Base-by-base conservation (phyloP, 2,329 filamentous ascomycete species). In the Hortaea sp. region DNA sequence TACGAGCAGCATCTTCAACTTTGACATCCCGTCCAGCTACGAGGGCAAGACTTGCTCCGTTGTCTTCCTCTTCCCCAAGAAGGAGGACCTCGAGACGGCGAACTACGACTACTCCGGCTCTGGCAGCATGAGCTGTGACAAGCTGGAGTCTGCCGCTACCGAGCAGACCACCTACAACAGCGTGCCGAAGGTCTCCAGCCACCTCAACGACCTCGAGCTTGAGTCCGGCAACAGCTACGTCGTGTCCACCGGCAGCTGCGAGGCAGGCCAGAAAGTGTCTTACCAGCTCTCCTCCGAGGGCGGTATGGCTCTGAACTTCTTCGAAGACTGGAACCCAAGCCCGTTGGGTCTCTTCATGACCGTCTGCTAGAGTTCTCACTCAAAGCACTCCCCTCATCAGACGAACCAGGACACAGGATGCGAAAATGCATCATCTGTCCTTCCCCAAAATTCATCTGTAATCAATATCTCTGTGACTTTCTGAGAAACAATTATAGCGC, bases 1-100 rank as follows among this genome's bases (percentile, higher is more conserved):
- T 3, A 50, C 55, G n/a, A 63, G 58, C 37, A 63, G 64, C 7
- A 51, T 74, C 49, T 73, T 73, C 63, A 68, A 66, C 48, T 74
- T 74, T 53, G 67, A 74, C 49, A 60, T 75, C 27, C 66, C 67
- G 0, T 51, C 59, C 3, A 57, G 55, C 3, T 62, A 67, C 42
- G 48, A 59, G 34, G 66, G 67, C 48, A 68, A 68, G 49, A 69
- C 63, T 30, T 75, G 73, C 63, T 70, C 65, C 5, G 56, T 74
- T n/a, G 59, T 68, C 47, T 73, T 76, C 59, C 57, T 69, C 34
- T 64, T 74, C 49, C 72, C 72, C 0, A 49, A 46, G 20, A 55
- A 52, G 50, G 49, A 54, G 10, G 59, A 65, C 50, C 60, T 70
- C 5, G 49, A 50, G 34, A 65, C 62, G 3, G 66, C 65, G 38